Conservation (phyloP, 192 early-diverging fungal species). For the Chytriomyces sp. region DNA sequence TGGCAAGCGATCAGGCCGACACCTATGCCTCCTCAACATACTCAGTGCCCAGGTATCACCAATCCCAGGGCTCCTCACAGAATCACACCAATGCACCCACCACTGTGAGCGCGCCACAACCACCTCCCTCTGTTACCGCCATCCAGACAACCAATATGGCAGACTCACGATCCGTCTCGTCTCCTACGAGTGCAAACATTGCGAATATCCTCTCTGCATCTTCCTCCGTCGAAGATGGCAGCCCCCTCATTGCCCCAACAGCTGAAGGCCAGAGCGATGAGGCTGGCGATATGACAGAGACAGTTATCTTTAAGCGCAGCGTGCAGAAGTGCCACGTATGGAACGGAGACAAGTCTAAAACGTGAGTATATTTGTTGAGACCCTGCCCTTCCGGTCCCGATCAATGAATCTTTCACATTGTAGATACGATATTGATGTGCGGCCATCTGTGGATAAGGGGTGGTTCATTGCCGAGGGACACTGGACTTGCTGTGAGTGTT, state of each 20-base stretch:
- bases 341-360: constrained; percentile 21
- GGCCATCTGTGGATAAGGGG: constrained; percentile 86
- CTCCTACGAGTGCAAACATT: too few species aligned
- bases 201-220: too few species aligned
- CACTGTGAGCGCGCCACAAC: too few species aligned
- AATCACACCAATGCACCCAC: too few species aligned
- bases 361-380: constrained; percentile 5
- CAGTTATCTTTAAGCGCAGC: constrained; percentile 62
- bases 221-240: too few species aligned
- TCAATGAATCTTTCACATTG: not conserved
- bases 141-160: too few species aligned
- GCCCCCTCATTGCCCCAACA: not conserved
- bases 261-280: not conserved
- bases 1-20: too few species aligned
- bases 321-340: constrained; percentile 28
- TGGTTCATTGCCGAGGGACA: constrained; percentile 90
- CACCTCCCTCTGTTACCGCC: too few species aligned
- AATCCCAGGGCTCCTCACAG: too few species aligned
- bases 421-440: constrained; percentile 65
- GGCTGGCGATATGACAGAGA: constrained; percentile 28
- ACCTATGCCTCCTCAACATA: too few species aligned
- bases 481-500: constrained; percentile 80
- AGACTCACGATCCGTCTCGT: too few species aligned
- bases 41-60: too few species aligned
- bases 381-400: not conserved